Conservation (phyloP, 305 asterid species). For the Fraxinus sp. region DNA sequence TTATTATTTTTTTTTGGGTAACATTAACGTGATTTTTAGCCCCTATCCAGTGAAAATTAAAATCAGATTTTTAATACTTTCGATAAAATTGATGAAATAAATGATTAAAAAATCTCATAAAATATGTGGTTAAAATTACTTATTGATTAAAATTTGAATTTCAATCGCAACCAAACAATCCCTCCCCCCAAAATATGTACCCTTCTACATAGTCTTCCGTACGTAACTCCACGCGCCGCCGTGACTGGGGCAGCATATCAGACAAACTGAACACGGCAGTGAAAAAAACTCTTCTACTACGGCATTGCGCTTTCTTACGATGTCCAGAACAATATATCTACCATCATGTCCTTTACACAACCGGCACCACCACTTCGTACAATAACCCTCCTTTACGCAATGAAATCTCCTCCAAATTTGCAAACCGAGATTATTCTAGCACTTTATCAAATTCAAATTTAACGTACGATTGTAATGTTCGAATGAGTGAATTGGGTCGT, state of each 20-base stretch:
- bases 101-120: too few species aligned
- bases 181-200: not conserved
- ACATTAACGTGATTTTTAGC: too few species aligned
- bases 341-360: constrained; percentile 19
- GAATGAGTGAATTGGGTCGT: constrained; percentile 42
- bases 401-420: constrained; percentile 5
- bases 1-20: too few species aligned
- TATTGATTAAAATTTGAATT: too few species aligned
- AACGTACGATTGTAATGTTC: constrained; percentile 37
- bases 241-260: constrained; percentile 20
- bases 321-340: constrained; percentile 7
- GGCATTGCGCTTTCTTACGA: not conserved
- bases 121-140: too few species aligned
- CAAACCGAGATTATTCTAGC: not conserved
- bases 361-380: constrained; percentile 12
- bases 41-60: too few species aligned
- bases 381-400: constrained; percentile 2
- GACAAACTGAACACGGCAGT: constrained; percentile 9
- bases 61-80: too few species aligned
- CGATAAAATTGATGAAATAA: too few species aligned
- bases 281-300: not conserved
- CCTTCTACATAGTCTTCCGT: not conserved
- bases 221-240: constrained; percentile 15
- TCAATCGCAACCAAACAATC: too few species aligned
- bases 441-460: not conserved